phyloP scores from a whole-genome alignment of 2,329 filamentous ascomycete genomes.

The Microsporum canis region DNA sequence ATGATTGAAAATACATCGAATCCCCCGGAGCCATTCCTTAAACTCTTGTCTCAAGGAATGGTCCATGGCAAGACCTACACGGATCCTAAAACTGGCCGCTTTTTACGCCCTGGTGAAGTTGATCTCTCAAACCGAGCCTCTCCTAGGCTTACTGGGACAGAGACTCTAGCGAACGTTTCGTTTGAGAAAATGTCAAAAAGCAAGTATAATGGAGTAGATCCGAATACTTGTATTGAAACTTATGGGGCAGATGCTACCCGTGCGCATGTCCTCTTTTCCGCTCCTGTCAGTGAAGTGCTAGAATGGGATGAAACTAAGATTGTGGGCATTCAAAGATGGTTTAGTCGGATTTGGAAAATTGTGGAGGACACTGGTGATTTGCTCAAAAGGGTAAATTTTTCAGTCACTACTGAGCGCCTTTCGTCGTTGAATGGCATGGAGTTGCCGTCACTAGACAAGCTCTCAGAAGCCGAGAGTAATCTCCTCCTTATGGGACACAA shows the following conservation, averaged over 20 bases:
- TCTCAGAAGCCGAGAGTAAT: constrained; percentile 28
- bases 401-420: constrained; percentile 17
- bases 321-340: constrained; percentile 68
- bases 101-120: constrained; percentile 65
- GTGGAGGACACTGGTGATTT: constrained; percentile 31
- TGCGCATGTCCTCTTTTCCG: constrained; percentile 81
- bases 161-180: constrained; percentile 48
- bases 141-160: constrained; percentile 53
- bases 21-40: constrained; percentile 63
- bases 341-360: constrained; percentile 54
- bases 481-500: constrained; percentile 58
- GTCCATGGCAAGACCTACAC: constrained; percentile 77
- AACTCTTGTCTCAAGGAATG: constrained; percentile 84
- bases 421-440: constrained; percentile 17
- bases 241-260: constrained; percentile 76
- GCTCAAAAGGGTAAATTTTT: constrained; percentile 18
- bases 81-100: constrained; percentile 61
- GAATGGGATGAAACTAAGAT: constrained; percentile 85
- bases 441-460: constrained; percentile 21
- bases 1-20: constrained; percentile 16
- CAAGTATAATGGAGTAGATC: constrained; percentile 85
- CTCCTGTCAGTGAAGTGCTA: constrained; percentile 69
- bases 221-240: constrained; percentile 56
- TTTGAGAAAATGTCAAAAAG: constrained; percentile 95
- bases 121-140: constrained; percentile 46